Base-by-base conservation (phyloP, 345 rosid species). In the Syzygium jambos region DNA sequence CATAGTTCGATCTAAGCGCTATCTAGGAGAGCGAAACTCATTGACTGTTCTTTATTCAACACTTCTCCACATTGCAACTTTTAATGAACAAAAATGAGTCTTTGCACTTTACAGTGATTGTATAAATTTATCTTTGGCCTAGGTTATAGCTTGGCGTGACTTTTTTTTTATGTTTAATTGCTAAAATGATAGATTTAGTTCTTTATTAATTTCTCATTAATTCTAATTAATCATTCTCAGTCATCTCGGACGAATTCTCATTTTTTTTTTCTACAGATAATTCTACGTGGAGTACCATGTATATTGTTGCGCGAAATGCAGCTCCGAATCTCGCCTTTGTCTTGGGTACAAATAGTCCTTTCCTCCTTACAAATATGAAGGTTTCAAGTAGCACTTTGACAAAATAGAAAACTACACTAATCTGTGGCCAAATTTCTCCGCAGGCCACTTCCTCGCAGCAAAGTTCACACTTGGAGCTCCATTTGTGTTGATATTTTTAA, bases 291-390 rank as follows among this genome's bases (percentile, higher is more conserved):
- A 17, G 1, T 65, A 15, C 41, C 43, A 8, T 16, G 11, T 6
- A 7, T 30, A 30, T 2, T 65, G 10, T 65, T 6, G 78, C 43
- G 12, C 46, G 0, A 17, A 30, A 30, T 68, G 46, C 1, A 34
- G 1, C 3, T 68, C 2, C 7, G 9, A 2, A 68, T 68, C 43
- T 68, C 23, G 11, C 43, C 43, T 57, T 57, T 57, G 63, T 57
- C 63, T 23, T 57, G 14, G 63, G 63, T 57, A 57, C 10, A n/a
- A 27, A 29, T 23, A 57, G 63, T 23, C n/a, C 29, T 57, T 57
- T 57, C 10, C 4, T 57, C 63, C 63, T 57, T n/a, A 57, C 63
- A 10, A 25, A 57, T 57, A 57, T 57, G 29, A 57, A 57, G 11
- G 63, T 57, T 57, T 57, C 63, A 57, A 25, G 63, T 57, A 23